phyloP scores from a whole-genome alignment of 164 flowering plant genomes.

The Umbellularia californica region DNA sequence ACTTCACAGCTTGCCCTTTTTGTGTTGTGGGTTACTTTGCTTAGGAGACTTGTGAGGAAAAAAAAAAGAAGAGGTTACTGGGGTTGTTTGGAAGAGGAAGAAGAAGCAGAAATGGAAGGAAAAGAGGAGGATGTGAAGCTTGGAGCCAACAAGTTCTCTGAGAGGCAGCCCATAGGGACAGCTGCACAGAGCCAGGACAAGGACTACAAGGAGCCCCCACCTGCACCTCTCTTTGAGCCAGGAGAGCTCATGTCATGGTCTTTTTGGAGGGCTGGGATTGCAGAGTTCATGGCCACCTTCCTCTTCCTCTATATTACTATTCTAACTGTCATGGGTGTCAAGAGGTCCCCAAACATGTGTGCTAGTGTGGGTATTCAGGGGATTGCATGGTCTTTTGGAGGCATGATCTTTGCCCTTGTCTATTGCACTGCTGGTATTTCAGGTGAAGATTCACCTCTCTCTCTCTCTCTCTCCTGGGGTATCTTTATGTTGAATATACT shows the following conservation, averaged over 20 bases:
- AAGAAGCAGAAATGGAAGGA: slow-evolving; percentile 25
- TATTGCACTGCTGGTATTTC: slow-evolving; percentile 83
- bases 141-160: slow-evolving; percentile 54
- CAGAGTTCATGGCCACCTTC: slow-evolving; percentile 77
- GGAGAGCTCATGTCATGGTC: slow-evolving; percentile 50
- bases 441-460: slow-evolving; percentile 14
- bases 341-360: slow-evolving; percentile 31
- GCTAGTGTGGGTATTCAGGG: slow-evolving; percentile 59
- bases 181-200: slow-evolving; percentile 41
- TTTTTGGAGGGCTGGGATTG: slow-evolving; percentile 88
- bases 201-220: slow-evolving; percentile 47
- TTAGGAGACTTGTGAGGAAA: too few species aligned
- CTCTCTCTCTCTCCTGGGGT: too few species aligned
- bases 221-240: slow-evolving; percentile 46
- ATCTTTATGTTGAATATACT: too few species aligned
- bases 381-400: slow-evolving; percentile 43
- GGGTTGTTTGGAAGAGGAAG: too few species aligned
- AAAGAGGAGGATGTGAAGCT: slow-evolving; percentile 49
- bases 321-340: slow-evolving; percentile 63
- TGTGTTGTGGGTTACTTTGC: too few species aligned
- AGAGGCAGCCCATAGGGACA: slow-evolving; percentile 41
- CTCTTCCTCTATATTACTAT: slow-evolving; percentile 58
- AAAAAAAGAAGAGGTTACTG: too few species aligned
- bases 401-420: slow-evolving; percentile 79
- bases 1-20: too few species aligned